A percentile compares a stretch with the other conserved stretches of the same genome.
Conservation (phyloP, 2,329 filamentous ascomycete genomes). For the Alternaria atra region DNA sequence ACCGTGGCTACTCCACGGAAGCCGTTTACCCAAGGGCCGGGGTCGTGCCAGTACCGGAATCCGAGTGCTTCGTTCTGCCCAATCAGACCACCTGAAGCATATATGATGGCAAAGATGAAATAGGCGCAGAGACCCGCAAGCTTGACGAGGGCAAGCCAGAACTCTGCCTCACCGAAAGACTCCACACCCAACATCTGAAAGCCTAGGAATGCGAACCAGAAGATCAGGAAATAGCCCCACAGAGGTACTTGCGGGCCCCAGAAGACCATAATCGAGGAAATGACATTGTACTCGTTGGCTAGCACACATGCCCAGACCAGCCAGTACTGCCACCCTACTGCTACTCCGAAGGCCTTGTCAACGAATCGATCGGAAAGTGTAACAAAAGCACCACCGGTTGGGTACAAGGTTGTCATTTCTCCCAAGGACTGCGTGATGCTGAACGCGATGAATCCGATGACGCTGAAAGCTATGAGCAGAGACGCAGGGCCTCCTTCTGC, state of each 20-base stretch:
- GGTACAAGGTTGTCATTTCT: constrained; percentile 77
- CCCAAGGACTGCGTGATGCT: constrained; percentile 77
- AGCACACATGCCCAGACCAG: constrained; percentile 72
- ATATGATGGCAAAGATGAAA: constrained; percentile 55
- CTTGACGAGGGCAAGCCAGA: constrained; percentile 55
- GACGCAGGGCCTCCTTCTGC: constrained; percentile 74
- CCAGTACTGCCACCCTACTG: constrained; percentile 48
- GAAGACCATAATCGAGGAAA: constrained; percentile 71
- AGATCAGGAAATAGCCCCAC: constrained; percentile 55
- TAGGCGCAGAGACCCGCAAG: constrained; percentile 50
- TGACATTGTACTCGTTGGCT: constrained; percentile 76
- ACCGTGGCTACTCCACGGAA: constrained; percentile 54
- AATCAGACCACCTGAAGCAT: constrained; percentile 43
- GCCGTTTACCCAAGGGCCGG: constrained; percentile 52
- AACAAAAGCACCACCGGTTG: constrained; percentile 75
- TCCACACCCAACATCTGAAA: constrained; percentile 54
- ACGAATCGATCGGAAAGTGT: constrained; percentile 72
- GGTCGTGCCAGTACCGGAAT: constrained; percentile 52
- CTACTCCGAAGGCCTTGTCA: constrained; percentile 34
- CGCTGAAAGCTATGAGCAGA: constrained; percentile 76
- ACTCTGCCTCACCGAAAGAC: constrained; percentile 55
- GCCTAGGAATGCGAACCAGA: constrained; percentile 50
- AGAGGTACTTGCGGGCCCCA: constrained; percentile 65
- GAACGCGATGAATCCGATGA: constrained; percentile 74
- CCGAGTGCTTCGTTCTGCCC: constrained; percentile 44